Percentiles rank a stretch among this genome's conserved stretches.
Conservation (phyloP, 192 early-diverging fungal species). For the Paraglomus brasilianum region DNA sequence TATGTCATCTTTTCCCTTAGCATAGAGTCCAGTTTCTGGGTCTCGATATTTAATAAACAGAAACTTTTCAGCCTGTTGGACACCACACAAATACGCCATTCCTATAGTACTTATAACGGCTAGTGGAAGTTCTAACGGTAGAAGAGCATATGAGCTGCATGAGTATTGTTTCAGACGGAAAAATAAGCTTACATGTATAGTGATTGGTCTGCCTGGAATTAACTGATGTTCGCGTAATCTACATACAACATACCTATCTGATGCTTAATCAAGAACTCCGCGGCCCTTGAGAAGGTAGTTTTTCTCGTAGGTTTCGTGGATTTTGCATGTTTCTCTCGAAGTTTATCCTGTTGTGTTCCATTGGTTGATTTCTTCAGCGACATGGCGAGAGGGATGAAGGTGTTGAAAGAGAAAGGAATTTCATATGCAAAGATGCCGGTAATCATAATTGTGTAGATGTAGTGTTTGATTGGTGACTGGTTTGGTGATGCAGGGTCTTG, state of each 20-base stretch:
- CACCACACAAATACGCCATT: background rate
- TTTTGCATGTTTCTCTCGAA: conserved; percentile 1
- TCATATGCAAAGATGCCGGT: no score
- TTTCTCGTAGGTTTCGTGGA: background rate
- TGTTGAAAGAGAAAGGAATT: background rate
- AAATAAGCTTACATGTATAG: background rate
- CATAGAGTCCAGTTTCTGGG: conserved; percentile 35
- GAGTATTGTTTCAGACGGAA: background rate
- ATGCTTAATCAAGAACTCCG: conserved; percentile 1
- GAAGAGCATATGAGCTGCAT: background rate
- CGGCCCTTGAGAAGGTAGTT: background rate
- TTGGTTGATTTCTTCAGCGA: background rate
- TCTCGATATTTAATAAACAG: conserved; percentile 39
- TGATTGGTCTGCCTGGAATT: background rate
- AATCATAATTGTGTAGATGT: no score
- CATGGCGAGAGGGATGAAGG: background rate
- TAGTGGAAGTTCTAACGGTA: conserved; percentile 12
- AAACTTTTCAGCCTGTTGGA: conserved; percentile 36
- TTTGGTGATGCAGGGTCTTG: no score
- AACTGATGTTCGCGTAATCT: no score
- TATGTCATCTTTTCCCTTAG: conserved; percentile 56
- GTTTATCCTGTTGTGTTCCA: background rate
- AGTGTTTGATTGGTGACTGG: no score
- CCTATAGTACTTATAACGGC: background rate
- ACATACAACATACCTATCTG: conserved; percentile 23